A percentile compares a stretch with the other conserved stretches of the same genome.
Evolutionary conservation across 2,329 filamentous ascomycete species (phyloP).

Genomic region (Fusarium nygamai): DNA sequence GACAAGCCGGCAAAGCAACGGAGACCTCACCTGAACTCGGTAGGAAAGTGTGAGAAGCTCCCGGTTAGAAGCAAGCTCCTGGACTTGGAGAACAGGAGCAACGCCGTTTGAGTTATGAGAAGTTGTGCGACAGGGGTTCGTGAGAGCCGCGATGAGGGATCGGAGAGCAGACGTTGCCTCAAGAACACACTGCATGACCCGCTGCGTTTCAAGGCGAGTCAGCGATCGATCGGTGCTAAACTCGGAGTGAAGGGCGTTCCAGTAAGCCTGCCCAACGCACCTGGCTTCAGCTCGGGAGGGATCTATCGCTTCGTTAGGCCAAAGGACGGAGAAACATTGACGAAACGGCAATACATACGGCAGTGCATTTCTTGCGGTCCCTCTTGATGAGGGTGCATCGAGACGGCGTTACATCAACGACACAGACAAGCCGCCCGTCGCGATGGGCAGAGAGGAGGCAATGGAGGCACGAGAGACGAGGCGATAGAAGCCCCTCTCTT

Average conservation of each 20-base stretch:
- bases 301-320: too few species aligned
- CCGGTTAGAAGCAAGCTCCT: neutral
- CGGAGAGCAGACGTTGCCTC: neutral
- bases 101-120: neutral
- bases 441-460: neutral
- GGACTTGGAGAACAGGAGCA: neutral
- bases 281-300: too few species aligned
- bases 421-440: neutral
- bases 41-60: neutral
- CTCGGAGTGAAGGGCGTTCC: too few species aligned
- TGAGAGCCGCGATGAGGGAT: neutral
- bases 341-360: too few species aligned
- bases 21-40: neutral
- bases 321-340: too few species aligned
- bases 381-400: neutral
- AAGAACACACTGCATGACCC: neutral
- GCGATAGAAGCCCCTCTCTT: neutral
- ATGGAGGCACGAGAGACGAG: neutral
- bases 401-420: neutral
- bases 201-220: neutral
- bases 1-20: neutral
- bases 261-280: too few species aligned
- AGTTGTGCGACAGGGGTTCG: neutral
- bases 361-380: neutral
- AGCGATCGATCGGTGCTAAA: neutral